Percentiles rank a stretch among this genome's conserved stretches.
These are phyloP conservation scores for Pythium folliculosum DNA, from an alignment of 352 stramenopile genomes.

Conservation along the genomic window DNA sequence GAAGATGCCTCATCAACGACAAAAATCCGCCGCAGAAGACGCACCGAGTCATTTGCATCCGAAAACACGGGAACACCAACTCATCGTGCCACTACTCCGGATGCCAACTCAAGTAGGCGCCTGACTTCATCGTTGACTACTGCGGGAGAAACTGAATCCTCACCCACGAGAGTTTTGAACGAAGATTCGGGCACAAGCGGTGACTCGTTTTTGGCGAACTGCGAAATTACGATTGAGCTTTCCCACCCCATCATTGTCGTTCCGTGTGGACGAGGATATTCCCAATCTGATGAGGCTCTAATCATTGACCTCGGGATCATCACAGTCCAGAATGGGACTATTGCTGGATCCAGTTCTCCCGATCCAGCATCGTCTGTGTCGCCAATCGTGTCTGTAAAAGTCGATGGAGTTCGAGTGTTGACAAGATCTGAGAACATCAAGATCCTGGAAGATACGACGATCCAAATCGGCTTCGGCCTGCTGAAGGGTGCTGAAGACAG, in stretches of 20 bases:
- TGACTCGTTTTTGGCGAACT: not conserved
- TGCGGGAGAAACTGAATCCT: not conserved
- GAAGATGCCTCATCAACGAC: slow-evolving; percentile 2
- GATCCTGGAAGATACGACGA: slow-evolving; percentile 30
- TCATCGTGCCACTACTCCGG: not conserved
- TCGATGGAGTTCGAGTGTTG: slow-evolving; percentile 14
- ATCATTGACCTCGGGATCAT: slow-evolving; percentile 60
- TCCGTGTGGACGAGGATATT: slow-evolving; percentile 35
- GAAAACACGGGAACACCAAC: slow-evolving; percentile 12
- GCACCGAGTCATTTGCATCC: slow-evolving; percentile 23
- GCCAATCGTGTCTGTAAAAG: slow-evolving; percentile 3
- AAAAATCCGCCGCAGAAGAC: slow-evolving; percentile 12
- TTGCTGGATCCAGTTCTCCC: not conserved
- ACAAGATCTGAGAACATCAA: slow-evolving; percentile 24
- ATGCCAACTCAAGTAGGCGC: not conserved
- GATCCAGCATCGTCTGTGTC: not conserved
- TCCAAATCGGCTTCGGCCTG: slow-evolving; percentile 27
- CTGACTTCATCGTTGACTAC: not conserved
- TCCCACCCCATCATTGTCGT: slow-evolving; percentile 49
- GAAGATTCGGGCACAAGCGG: not conserved
- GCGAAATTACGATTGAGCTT: slow-evolving; percentile 30
- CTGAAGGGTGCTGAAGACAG: not conserved
- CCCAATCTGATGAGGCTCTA: slow-evolving; percentile 33
- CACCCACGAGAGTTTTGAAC: not conserved
- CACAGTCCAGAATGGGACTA: slow-evolving; percentile 21